Conservation (phyloP, 768 basidiomycete species). For the Agaricus sinodeliciosus region DNA sequence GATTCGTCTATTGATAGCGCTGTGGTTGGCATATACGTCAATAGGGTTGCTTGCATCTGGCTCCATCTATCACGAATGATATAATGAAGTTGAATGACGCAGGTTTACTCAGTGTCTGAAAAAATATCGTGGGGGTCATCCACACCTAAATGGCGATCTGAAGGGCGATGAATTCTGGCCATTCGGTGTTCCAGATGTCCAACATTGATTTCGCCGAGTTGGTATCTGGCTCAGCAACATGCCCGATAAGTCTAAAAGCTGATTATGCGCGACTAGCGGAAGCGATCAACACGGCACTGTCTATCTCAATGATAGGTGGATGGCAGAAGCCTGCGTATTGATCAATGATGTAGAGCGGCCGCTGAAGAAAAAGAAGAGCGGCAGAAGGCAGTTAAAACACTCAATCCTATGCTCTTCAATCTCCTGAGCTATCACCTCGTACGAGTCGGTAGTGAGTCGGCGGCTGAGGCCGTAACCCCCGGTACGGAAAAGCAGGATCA, state of each 20-base stretch:
- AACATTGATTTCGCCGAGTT: conserved; percentile 6
- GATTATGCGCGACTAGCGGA: not conserved
- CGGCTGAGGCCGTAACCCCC: not conserved
- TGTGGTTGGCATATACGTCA: too few relatives aligned
- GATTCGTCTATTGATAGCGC: too few relatives aligned
- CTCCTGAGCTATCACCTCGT: not conserved
- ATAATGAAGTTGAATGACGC: too few relatives aligned
- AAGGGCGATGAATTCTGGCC: not conserved
- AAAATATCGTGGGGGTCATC: too few relatives aligned
- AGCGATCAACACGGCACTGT: not conserved
- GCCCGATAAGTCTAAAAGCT: not conserved
- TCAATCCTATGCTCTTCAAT: not conserved
- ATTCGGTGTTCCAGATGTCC: not conserved
- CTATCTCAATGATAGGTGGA: not conserved
- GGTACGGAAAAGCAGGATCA: not conserved
- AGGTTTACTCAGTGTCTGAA: too few relatives aligned
- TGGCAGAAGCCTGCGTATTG: too few relatives aligned
- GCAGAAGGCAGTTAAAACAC: not conserved
- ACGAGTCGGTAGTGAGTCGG: not conserved
- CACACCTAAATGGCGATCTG: too few relatives aligned
- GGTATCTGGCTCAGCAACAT: not conserved
- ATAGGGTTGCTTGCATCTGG: too few relatives aligned
- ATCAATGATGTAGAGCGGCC: too few relatives aligned
- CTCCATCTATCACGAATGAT: too few relatives aligned
- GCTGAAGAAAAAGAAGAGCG: too few relatives aligned